phyloP scores from a whole-genome alignment of 805 yeast species.

The Myxozyma melibiosi region DNA sequence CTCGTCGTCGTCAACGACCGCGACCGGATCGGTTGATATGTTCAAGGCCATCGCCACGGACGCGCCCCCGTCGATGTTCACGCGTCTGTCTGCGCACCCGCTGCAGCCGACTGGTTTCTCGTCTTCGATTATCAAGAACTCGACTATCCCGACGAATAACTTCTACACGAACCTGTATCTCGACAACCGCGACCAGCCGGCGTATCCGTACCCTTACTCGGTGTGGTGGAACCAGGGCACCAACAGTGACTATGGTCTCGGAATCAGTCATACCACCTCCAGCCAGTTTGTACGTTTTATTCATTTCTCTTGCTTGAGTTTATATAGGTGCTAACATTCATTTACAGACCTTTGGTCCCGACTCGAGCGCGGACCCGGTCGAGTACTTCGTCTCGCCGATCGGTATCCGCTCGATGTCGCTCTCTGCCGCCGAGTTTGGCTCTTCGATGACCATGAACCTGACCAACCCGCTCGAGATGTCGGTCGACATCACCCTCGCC shows the following conservation, averaged over 20 bases:
- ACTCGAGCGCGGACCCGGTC: conserved; percentile 47
- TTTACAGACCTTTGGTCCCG: conserved; percentile 43
- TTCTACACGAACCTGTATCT: conserved; percentile 69
- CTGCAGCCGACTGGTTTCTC: conserved; percentile 21
- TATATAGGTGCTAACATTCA: not conserved
- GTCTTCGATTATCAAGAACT: conserved; percentile 40
- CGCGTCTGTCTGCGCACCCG: conserved; percentile 22
- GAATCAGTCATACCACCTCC: conserved; percentile 58
- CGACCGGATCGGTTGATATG: conserved; percentile 11
- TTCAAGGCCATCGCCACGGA: conserved; percentile 24
- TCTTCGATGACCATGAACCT: conserved; percentile 38
- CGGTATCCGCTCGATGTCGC: conserved; percentile 55
- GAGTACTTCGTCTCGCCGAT: conserved; percentile 60
- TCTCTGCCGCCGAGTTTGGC: conserved; percentile 56
- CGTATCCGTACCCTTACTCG: conserved; percentile 69
- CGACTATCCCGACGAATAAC: conserved; percentile 69
- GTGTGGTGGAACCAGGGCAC: conserved; percentile 54
- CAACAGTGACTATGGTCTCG: conserved; percentile 55
- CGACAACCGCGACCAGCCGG: conserved; percentile 55
- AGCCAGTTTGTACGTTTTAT: conserved; percentile 48
- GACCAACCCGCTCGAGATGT: conserved; percentile 26
- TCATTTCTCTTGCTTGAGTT: not conserved
- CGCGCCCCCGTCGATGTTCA: conserved; percentile 22
- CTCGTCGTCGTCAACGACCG: conserved; percentile 1
- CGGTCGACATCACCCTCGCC: conserved; percentile 33